A percentile compares a stretch with the other conserved stretches of the same genome.
phyloP scores from a whole-genome alignment of 225 moss, liverwort and hornwort genomes.

The Antitrichia curtipendula region DNA sequence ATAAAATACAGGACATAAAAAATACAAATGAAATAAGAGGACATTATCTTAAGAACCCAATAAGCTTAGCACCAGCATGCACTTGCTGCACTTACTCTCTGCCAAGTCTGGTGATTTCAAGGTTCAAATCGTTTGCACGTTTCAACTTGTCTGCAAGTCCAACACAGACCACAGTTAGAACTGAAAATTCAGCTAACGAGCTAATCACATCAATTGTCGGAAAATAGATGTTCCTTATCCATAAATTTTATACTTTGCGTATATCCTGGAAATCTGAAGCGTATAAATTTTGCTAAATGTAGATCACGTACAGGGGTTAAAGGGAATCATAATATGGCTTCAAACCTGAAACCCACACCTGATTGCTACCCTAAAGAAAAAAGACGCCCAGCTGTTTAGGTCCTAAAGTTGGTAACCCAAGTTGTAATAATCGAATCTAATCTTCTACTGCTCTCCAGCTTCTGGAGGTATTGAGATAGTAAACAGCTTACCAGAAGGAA shows the following conservation, averaged over 20 bases:
- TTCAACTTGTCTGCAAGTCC: conserved; percentile 75
- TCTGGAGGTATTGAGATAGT: not conserved
- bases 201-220: not conserved
- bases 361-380: not conserved
- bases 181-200: not conserved
- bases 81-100: conserved; percentile 76
- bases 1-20: not conserved
- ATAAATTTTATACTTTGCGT: not conserved
- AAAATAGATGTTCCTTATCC: not conserved
- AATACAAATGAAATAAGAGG: not conserved
- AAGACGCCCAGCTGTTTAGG: not conserved
- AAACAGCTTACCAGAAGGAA: conserved; percentile 60
- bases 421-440: not conserved
- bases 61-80: not conserved
- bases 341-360: not conserved
- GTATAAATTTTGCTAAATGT: not conserved
- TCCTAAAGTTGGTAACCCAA: not conserved
- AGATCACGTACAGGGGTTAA: not conserved
- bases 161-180: not conserved
- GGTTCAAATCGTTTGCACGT: conserved; percentile 89
- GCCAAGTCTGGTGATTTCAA: conserved; percentile 96
- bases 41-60: not conserved
- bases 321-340: not conserved
- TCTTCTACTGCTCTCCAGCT: not conserved
- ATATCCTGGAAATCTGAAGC: not conserved